Conservation (phyloP, 2,329 filamentous ascomycete species). For the Penicillium sumatraense region DNA sequence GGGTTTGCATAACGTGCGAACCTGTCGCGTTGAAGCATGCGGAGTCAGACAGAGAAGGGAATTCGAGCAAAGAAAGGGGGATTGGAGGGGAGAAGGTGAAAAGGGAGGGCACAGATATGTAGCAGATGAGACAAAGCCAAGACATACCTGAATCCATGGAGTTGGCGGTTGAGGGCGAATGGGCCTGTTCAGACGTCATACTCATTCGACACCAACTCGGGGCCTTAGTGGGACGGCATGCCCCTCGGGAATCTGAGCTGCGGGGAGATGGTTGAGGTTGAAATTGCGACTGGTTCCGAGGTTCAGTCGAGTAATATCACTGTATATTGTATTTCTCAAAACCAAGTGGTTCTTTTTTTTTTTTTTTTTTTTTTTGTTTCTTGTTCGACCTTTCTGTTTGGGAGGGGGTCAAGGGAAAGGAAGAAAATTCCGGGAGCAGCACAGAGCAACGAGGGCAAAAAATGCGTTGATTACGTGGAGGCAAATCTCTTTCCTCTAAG, state of each 20-base stretch:
- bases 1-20: conserved; percentile 22
- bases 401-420: background rate
- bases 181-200: conserved; percentile 44
- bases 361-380: background rate
- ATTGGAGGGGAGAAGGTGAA: background rate
- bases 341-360: too few relatives aligned
- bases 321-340: too few relatives aligned
- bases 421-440: conserved; percentile 16
- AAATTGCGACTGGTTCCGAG: conserved; percentile 2
- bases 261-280: conserved; percentile 8
- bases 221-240: conserved; percentile 36
- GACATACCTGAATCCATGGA: conserved; percentile 38
- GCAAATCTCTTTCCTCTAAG: conserved; percentile 35
- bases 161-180: conserved; percentile 30
- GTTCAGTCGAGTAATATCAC: too few relatives aligned
- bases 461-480: conserved; percentile 32
- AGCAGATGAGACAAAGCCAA: conserved; percentile 7
- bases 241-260: conserved; percentile 29
- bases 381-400: background rate
- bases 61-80: background rate
- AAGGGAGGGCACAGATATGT: too few relatives aligned
- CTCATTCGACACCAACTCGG: conserved; percentile 28
- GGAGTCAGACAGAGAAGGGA: conserved; percentile 8
- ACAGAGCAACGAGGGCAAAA: conserved; percentile 12
- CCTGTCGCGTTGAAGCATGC: conserved; percentile 19